A percentile compares a stretch with the other conserved stretches of the same genome.
These are phyloP conservation scores for Aspergillus vadensis DNA, from an alignment of 2,329 filamentous ascomycete species.

Conservation along the genomic window DNA sequence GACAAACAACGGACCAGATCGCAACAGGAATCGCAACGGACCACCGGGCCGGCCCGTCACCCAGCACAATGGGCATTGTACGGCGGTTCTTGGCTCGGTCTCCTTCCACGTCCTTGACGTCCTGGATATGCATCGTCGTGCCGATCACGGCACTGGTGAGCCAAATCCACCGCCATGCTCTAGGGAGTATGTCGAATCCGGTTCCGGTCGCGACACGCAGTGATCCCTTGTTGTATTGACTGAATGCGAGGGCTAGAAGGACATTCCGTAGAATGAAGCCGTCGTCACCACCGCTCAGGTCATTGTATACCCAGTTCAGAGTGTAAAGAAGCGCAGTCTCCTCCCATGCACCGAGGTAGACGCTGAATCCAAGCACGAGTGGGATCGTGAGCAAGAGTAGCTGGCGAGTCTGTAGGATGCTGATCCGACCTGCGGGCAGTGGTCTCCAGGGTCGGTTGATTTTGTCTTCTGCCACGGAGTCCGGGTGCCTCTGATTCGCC, in stretches of 20 bases:
- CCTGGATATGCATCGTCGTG: conserved; percentile 43
- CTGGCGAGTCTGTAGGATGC: conserved; percentile 16
- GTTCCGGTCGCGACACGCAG: neutral
- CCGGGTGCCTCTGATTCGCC: conserved; percentile 40
- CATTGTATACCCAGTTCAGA: conserved; percentile 47
- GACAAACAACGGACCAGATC: neutral
- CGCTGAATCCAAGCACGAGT: conserved; percentile 21
- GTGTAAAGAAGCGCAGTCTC: conserved; percentile 34
- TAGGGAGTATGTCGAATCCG: neutral
- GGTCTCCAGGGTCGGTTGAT: conserved; percentile 47
- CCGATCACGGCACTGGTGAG: conserved; percentile 24
- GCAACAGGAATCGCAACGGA: neutral
- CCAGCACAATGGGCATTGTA: conserved; percentile 6
- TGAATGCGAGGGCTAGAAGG: conserved; percentile 21
- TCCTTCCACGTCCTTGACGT: conserved; percentile 40
- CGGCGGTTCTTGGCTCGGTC: conserved; percentile 25
- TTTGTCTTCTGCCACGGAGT: conserved; percentile 40
- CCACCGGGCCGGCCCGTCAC: neutral
- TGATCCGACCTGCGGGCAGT: conserved; percentile 32
- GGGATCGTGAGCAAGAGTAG: conserved; percentile 31
- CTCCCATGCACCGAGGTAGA: conserved; percentile 23
- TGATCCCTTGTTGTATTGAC: neutral
- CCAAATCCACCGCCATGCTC: neutral
- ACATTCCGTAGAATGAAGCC: neutral
- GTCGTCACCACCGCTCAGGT: conserved; percentile 35